Evolutionary conservation across 768 basidiomycete species (phyloP), one percentile per base, ranked within the genome.

Genomic region (Plicaturopsis crispa): DNA sequence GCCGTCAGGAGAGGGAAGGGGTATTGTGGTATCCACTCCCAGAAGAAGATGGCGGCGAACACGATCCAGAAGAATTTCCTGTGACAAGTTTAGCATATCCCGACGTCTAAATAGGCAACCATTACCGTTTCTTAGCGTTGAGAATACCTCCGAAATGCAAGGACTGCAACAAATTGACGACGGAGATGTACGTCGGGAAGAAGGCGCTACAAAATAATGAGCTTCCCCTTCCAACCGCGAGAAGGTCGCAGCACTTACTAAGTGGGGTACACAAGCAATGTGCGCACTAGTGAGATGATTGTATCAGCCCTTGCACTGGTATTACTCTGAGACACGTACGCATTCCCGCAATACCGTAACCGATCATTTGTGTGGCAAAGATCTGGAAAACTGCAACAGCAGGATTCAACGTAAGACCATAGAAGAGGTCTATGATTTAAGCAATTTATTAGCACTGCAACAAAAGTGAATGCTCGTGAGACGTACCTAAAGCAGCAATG

Each of bases 11-110:
- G 28, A 12, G 53, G 53, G 40, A 54, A 51, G 0, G 49, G 40
- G 30, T 54, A 55, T 35, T 50, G 46, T 4, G 57, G 52, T 10
- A 53, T 47, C 45, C 51, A 46, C 48, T 71, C 70, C 69, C 69
- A 72, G 51, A 61, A 62, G 56, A 68, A 68, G 37, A 69, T 71
- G 3, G 61, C 66, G 2, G 57, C 55, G 39, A 71, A 72, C 22
- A 69, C 67, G 35, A 74, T 69, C 73, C 73, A 76, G 56, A 76
- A 75, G 54, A 69, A 72, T 24, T 57, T 64, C 52, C 70, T n/a
- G n/a, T n/a, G n/a, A n/a, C n/a, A n/a, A n/a, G n/a, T n/a, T n/a
- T n/a, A n/a, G n/a, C n/a, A n/a, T n/a, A n/a, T n/a, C n/a, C n/a
- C n/a, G n/a, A n/a, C n/a, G n/a, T n/a, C n/a, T n/a, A n/a, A n/a